Conservation (phyloP, 192 early-diverging fungal genomes). For the Gorgonomyces haynaldii region DNA sequence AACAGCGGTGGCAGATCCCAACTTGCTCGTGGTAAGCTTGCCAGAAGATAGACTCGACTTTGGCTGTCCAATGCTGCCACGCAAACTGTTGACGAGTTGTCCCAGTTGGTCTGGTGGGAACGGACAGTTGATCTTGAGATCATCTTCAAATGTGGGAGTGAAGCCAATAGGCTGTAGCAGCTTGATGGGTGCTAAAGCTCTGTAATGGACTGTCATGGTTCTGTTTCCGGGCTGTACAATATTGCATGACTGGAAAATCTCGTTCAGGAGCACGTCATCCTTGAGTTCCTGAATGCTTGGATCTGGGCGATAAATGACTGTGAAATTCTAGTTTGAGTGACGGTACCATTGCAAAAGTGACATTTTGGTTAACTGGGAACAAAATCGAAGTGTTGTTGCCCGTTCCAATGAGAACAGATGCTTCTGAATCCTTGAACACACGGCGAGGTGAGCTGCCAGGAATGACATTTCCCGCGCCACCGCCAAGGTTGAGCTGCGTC, state of each 20-base stretch:
- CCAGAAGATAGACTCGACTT: too few relatives aligned
- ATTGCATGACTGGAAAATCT: constrained; percentile 5
- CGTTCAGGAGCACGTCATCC: background rate
- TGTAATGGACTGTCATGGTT: constrained; percentile 2
- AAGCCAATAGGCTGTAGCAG: background rate
- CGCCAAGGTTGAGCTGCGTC: constrained; percentile 5
- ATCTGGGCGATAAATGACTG: constrained; percentile 1
- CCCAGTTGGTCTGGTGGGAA: too few relatives aligned
- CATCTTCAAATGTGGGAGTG: background rate
- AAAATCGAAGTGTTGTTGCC: background rate
- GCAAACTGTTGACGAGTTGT: too few relatives aligned
- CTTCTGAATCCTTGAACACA: too few relatives aligned
- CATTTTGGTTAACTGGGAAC: constrained; percentile 1
- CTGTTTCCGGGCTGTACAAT: background rate
- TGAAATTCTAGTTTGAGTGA: background rate
- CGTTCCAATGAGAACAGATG: too few relatives aligned
- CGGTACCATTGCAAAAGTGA: constrained; percentile 3
- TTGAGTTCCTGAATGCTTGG: background rate
- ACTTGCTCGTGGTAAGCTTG: too few relatives aligned
- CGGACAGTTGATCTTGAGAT: constrained; percentile 6
- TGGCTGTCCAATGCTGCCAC: too few relatives aligned
- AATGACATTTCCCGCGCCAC: too few relatives aligned
- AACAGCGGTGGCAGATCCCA: too few relatives aligned
- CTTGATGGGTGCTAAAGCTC: background rate
- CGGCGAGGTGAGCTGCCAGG: too few relatives aligned